Conservation (phyloP, 108 stramenopile genomes). For the Seminavis robusta region DNA sequence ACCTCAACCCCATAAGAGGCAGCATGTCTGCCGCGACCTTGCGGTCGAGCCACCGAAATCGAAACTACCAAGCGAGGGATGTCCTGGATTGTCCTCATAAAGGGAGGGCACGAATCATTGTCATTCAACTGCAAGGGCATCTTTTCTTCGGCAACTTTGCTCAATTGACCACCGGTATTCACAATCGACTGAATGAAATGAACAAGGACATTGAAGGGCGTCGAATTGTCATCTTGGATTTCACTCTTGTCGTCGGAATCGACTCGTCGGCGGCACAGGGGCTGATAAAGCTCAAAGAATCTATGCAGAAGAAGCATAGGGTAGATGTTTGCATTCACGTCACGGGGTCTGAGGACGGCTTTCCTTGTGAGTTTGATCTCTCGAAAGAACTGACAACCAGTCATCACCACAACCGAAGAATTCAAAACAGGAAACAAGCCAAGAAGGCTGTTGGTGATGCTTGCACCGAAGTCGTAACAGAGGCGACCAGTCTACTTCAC, state of each 20-base stretch:
- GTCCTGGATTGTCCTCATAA: conserved; percentile 41
- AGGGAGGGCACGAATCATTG: conserved; percentile 49
- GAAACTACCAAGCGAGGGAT: conserved; percentile 25
- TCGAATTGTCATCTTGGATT: conserved; percentile 61
- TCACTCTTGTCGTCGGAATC: conserved; percentile 57
- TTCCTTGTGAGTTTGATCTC: conserved; percentile 52
- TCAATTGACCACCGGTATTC: conserved; percentile 53
- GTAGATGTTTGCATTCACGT: conserved; percentile 54
- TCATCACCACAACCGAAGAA: neutral
- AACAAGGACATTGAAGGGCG: conserved; percentile 15
- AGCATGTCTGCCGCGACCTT: conserved; percentile 63
- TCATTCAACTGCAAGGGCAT: conserved; percentile 68
- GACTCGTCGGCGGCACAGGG: conserved; percentile 70
- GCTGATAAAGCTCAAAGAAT: conserved; percentile 54
- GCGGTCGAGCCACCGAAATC: conserved; percentile 47
- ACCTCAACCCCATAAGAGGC: conserved; percentile 62
- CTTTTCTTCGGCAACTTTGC: conserved; percentile 66
- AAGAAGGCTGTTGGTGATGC: conserved; percentile 3
- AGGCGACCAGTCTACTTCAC: neutral
- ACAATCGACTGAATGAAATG: conserved; percentile 22
- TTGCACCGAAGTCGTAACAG: conserved; percentile 1
- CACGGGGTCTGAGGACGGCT: conserved; percentile 52
- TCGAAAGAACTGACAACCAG: conserved; percentile 23
- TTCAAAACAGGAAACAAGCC: neutral
- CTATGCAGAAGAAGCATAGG: conserved; percentile 30